A percentile compares a stretch with the other conserved stretches of the same genome.
phyloP scores from a whole-genome alignment of 768 basidiomycete species.

The Tephrocybe rancida region DNA sequence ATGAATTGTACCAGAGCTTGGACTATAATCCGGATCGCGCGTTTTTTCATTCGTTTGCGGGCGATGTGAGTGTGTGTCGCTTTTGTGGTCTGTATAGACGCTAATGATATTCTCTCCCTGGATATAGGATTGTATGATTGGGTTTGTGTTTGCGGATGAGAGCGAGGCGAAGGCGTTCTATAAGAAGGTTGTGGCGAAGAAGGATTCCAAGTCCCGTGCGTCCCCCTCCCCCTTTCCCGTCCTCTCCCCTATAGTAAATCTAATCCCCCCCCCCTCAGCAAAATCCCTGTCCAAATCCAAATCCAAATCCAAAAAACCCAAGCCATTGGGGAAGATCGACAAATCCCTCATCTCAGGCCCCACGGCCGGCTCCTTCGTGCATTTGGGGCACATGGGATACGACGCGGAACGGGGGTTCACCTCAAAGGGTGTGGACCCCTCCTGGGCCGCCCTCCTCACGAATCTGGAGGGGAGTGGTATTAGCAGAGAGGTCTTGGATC shows the following conservation, averaged over 20 bases:
- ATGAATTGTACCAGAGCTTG: constrained; percentile 84
- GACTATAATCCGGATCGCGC: constrained; percentile 82
- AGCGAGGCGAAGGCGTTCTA: constrained; percentile 80
- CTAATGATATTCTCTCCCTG: too few relatives aligned
- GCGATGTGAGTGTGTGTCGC: constrained; percentile 71
- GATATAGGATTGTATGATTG: constrained; percentile 85
- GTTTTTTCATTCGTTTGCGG: constrained; percentile 91
- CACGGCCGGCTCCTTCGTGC: constrained; percentile 75
- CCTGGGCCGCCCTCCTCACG: constrained; percentile 77
- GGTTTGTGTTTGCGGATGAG: constrained; percentile 88
- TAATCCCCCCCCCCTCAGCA: background rate
- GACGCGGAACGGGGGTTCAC: constrained; percentile 86
- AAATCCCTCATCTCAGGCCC: constrained; percentile 93
- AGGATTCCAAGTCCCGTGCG: constrained; percentile 58
- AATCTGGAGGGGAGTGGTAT: constrained; percentile 69
- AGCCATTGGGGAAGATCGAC: constrained; percentile 76
- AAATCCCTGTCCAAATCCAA: constrained; percentile 40
- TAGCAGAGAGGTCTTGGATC: constrained; percentile 63
- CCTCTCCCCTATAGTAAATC: background rate
- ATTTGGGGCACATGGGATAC: constrained; percentile 95
- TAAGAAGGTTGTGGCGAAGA: constrained; percentile 80
- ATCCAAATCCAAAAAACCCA: constrained; percentile 55
- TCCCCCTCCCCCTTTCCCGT: background rate
- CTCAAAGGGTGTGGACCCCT: constrained; percentile 84
- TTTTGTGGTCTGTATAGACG: background rate